Percentiles rank a stretch among this genome's conserved stretches.
phyloP scores from a whole-genome alignment of 1,139 yeast genomes.

The Protomyces gravidus region DNA sequence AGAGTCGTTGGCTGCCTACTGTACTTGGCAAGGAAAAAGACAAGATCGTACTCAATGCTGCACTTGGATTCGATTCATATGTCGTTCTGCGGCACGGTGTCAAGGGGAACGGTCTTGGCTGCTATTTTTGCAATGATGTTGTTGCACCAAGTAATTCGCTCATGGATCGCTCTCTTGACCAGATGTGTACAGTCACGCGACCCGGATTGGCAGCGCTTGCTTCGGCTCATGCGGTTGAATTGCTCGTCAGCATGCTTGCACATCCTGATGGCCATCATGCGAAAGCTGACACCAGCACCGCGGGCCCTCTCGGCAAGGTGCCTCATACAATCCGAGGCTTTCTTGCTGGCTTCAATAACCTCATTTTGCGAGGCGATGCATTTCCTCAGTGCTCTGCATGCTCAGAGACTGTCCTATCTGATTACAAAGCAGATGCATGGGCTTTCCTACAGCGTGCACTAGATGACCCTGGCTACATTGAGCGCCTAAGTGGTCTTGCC shows the following conservation, averaged over 20 bases:
- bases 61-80: constrained; percentile 89
- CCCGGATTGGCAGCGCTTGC: constrained; percentile 94
- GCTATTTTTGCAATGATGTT: constrained; percentile 93
- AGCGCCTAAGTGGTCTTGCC: neutral
- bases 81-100: constrained; percentile 88
- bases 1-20: constrained; percentile 94
- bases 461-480: neutral
- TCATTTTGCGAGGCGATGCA: constrained; percentile 64
- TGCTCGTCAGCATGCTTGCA: constrained; percentile 70
- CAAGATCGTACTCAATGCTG: constrained; percentile 82
- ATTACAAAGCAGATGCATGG: neutral
- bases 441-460: neutral
- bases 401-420: constrained; percentile 53
- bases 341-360: constrained; percentile 58
- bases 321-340: constrained; percentile 94
- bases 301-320: constrained; percentile 55
- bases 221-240: constrained; percentile 78
- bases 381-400: constrained; percentile 84
- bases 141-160: constrained; percentile 75
- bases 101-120: constrained; percentile 51
- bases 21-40: constrained; percentile 61
- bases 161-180: constrained; percentile 81
- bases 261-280: constrained; percentile 48
- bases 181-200: constrained; percentile 96
- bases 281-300: constrained; percentile 31